These are phyloP conservation scores for Geosmithia morbida DNA, from an alignment of 2,329 filamentous ascomycete genomes.

Conservation along the genomic window DNA sequence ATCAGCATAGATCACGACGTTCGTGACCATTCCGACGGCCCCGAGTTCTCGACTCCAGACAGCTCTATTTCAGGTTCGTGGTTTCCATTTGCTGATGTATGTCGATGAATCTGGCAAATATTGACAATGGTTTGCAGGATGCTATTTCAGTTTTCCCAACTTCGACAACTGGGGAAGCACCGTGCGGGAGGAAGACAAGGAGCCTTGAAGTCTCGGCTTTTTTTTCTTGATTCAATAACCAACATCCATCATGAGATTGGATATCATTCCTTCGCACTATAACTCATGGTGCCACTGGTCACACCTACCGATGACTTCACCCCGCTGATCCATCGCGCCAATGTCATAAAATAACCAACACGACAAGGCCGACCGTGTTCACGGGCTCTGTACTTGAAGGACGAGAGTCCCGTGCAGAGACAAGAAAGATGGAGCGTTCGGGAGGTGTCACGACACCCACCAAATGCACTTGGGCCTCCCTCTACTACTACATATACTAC, in stretches of 20 bases:
- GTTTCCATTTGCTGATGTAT: not conserved
- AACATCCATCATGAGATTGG: not conserved
- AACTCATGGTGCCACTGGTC: not conserved
- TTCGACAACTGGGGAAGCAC: constrained; percentile 51
- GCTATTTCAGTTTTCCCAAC: constrained; percentile 61
- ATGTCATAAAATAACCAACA: not conserved
- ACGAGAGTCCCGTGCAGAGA: not conserved
- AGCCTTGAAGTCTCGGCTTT: not conserved
- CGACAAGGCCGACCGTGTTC: not conserved
- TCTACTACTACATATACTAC: not conserved
- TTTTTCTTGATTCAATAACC: not conserved
- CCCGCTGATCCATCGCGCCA: not conserved
- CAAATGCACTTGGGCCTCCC: not conserved
- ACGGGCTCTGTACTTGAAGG: not conserved
- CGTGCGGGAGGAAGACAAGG: constrained; percentile 6
- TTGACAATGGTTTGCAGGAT: constrained; percentile 1
- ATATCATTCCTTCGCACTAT: not conserved
- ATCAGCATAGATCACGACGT: not conserved
- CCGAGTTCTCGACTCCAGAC: not conserved
- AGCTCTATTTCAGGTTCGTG: constrained; percentile 1
- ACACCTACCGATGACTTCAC: not conserved
- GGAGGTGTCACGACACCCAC: not conserved
- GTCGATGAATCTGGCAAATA: not conserved
- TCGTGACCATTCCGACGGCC: not conserved
- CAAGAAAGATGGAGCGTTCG: not conserved